Evolutionary conservation across 768 basidiomycete genomes (phyloP), one percentile per base, ranked within the genome.

Genomic region (Dioszegia hungarica): DNA sequence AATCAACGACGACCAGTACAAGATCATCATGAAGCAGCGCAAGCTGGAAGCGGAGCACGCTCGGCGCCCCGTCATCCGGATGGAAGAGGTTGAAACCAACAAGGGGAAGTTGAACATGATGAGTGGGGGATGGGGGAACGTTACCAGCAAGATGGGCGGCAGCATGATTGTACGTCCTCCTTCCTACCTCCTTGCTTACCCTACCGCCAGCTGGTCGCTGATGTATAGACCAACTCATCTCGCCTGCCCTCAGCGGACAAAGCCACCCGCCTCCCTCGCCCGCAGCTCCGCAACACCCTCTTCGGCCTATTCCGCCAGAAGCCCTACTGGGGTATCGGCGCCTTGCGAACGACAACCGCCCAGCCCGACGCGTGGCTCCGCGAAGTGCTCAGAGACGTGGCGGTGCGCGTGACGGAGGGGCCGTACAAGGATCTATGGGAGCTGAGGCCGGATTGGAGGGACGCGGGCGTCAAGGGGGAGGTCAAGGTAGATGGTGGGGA

Each of bases 191-290:
- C 10, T 43, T 22, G 41, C 29, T 34, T 24, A 34, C 22, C 34
- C 20, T 20, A 24, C 29, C n/a, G 3, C 10, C 12, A 34, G 47
- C 47, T 36, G n/a, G 29, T 24, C 31, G 31, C 31, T 33, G 14
- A 20, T 10, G 14, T 22, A 6, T 20, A 51, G 49, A 51, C 49
- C 24, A 37, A 36, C 34, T 38, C 49, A 34, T 51, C 49, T 36
- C 49, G 49, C 14, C 49, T 51, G 15, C 49, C 49, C 17, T 28
- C 34, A 38, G 19, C 49, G 24, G 49, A 51, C 49, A 87, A 88
- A 64, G 87, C 89, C 83, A 86, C 88, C n/a, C 88, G 92, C 72
- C 85, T 95, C 77, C 89, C 90, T 5, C 82, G 86, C 53, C 87
- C 90, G 77, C 87, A 93, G 70, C 82, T 95, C 8, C 80, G 90